Base-by-base conservation (phyloP, 2,329 filamentous ascomycete genomes). In the Hypoxylon sp. region DNA sequence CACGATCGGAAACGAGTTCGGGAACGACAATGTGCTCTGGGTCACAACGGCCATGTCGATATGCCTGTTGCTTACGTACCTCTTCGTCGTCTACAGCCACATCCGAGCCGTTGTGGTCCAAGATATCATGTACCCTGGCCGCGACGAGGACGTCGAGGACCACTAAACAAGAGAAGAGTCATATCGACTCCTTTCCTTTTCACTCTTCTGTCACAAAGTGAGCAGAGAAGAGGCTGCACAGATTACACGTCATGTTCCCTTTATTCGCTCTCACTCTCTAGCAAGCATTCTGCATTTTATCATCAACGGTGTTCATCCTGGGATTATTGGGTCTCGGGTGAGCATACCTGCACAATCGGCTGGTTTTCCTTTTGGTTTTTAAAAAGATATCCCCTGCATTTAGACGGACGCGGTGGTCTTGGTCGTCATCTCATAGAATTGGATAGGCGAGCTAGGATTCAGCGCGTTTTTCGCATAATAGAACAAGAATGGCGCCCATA, bases 41-140 rank as follows among this genome's bases (percentile, higher is more conserved):
- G 73, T 83, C 1, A 75, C 75, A 0, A 81, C 77, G 0, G 82
- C 69, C 0, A 81, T 86, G 77, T 82, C 79, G 2, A 71, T 82
- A n/a, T 48, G 77, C 2, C 64, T 85, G 17, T 38, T 75, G 21
- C 1, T 71, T 8, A 70, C 74, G 3, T 83, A 79, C 40, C 67
- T 73, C 48, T 77, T 80, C 56, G 76, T 83, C 5, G 66, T 82
- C 13, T 75, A 74, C 50, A 72, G 72, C 55, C 75, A 79, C n/a
- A 63, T 82, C 13, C 71, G 77, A 27, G 82, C 82, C 0, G 76
- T 84, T 18, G 59, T 81, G 13, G 67, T 73, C n/a, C 78, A 81
- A 63, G 81, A 84, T 31, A 83, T 84, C 52, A 80, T 84, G 78
- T 81, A 83, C 56, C 81, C 81, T 0, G 81, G 80, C 15, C 74